These are phyloP conservation scores for Arthrobotrys sinensis DNA, from an alignment of 2,329 filamentous ascomycete species.

Conservation along the genomic window DNA sequence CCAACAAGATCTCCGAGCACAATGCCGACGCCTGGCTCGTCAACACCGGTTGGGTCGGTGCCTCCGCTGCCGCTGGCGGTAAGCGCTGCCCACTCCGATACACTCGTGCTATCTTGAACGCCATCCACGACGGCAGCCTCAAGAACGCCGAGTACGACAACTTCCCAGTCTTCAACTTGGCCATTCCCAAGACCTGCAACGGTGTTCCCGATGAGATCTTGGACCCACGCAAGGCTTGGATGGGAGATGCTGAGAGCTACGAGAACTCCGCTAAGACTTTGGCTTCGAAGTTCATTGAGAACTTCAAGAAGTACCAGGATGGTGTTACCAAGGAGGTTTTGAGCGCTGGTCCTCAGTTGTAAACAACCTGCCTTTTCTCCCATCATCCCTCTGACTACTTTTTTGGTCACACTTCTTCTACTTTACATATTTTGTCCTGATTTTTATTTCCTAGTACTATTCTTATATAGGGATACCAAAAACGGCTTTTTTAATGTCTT, in stretches of 20 bases:
- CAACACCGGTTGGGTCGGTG: slow-evolving; percentile 98
- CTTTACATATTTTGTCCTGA: slow-evolving; percentile 16
- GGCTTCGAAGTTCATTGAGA: slow-evolving; percentile 89
- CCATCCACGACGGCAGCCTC: slow-evolving; percentile 97
- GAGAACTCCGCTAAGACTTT: slow-evolving; percentile 90
- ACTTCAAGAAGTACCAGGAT: slow-evolving; percentile 95
- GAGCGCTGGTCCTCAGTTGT: slow-evolving; percentile 73
- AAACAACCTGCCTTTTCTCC: slow-evolving; percentile 15
- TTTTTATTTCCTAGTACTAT: slow-evolving; percentile 28
- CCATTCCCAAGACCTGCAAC: slow-evolving; percentile 92
- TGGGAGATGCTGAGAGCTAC: slow-evolving; percentile 82
- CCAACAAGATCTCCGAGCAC: slow-evolving; percentile 96
- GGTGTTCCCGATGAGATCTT: slow-evolving; percentile 91
- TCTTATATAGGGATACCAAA: slow-evolving; percentile 62
- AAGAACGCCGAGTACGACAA: slow-evolving; percentile 93
- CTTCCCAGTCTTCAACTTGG: slow-evolving; percentile 96
- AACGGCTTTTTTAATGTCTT: slow-evolving; percentile 55
- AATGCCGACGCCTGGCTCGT: slow-evolving; percentile 97
- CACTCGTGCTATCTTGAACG: slow-evolving; percentile 96
- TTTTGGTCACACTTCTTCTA: slow-evolving; percentile 7
- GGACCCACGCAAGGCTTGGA: slow-evolving; percentile 96
- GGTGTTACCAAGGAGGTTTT: slow-evolving; percentile 86
- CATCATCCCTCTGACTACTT: neutral
- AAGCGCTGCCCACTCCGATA: slow-evolving; percentile 99
- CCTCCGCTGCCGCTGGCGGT: slow-evolving; percentile 88